phyloP scores from a whole-genome alignment of 805 yeast genomes.

The Blastobotrys robertii region DNA sequence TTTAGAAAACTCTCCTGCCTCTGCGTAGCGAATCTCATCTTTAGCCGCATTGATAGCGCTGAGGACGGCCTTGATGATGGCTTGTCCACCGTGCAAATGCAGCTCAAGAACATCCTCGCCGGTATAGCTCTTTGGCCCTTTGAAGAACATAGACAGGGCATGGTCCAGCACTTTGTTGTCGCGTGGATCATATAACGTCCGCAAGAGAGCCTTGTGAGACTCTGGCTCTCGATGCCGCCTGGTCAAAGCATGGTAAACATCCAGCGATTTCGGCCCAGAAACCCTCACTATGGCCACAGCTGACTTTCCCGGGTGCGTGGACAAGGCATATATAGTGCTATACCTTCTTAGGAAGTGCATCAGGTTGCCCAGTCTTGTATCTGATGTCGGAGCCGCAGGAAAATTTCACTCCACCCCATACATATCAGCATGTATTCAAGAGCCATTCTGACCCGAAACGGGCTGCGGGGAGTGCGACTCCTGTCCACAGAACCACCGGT shows the following conservation, averaged over 20 bases:
- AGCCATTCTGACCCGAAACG: neutral
- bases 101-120: slow-evolving; percentile 87
- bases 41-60: slow-evolving; percentile 37
- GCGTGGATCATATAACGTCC: slow-evolving; percentile 42
- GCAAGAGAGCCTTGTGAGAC: slow-evolving; percentile 47
- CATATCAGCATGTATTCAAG: slow-evolving; percentile 5
- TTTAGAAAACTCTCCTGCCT: slow-evolving; percentile 84
- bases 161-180: slow-evolving; percentile 50
- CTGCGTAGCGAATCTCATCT: slow-evolving; percentile 63
- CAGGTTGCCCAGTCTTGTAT: neutral
- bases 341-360: neutral
- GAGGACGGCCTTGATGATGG: slow-evolving; percentile 63
- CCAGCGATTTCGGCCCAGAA: slow-evolving; percentile 56
- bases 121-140: slow-evolving; percentile 71
- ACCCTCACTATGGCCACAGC: slow-evolving; percentile 83
- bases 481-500: slow-evolving; percentile 25
- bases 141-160: slow-evolving; percentile 60
- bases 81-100: slow-evolving; percentile 92
- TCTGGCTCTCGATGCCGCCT: slow-evolving; percentile 27
- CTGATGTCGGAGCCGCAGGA: too few relatives aligned
- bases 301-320: slow-evolving; percentile 71
- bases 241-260: slow-evolving; percentile 36
- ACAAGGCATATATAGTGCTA: slow-evolving; percentile 74
- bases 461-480: slow-evolving; percentile 2
- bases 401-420: too few relatives aligned